Base-by-base conservation (phyloP, 352 stramenopile genomes). In the Globisporangium takayamanum region DNA sequence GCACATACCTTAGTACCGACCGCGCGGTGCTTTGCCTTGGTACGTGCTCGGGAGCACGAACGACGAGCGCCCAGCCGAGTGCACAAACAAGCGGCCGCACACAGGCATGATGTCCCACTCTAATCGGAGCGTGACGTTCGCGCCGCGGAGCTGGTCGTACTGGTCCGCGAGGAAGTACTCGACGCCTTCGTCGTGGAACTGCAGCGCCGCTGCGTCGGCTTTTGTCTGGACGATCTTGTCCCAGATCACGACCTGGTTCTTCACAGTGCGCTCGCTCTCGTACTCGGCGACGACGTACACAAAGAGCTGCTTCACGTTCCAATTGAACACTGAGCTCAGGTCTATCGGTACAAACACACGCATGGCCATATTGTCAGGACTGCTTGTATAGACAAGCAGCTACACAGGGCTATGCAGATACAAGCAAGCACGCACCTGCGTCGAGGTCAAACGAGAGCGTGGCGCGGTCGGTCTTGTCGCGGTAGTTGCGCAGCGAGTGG, bases 291-390 rank as follows among this genome's bases (percentile, higher is more conserved):
- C 53, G 52, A 95, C 79, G 78, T 93, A 95, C 67, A 93, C 83
- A 51, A 95, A 95, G 53, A 95, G 67, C 70, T 93, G 83, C 78
- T 93, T 95, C 36, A 91, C 84, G 68, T 95, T 95, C 85, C 85
- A 95, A 66, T 95, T 95, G 76, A 95, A 95, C 28, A 92, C 84
- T 26, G 84, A 92, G 67, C 78, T 86, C 55, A 94, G 54, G 20
- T 94, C 84, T 88, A 48, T 20, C 15, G 26, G 20, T 14, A 8
- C 3, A 28, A 12, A 26, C 7, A 58, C 6, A 51, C 22, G 22
- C 61, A 26, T 46, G 25, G 41, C 33, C 28, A 39, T 12, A 12
- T 10, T 10, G 33, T 39, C 10, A 50, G 14, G 46, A 33, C 14
- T 33, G 22, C 46, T 5, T 33, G 28, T 33, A 6, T 3, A 33